phyloP scores from a whole-genome alignment of 768 basidiomycete species.

The Cystobasidium tubakii region DNA sequence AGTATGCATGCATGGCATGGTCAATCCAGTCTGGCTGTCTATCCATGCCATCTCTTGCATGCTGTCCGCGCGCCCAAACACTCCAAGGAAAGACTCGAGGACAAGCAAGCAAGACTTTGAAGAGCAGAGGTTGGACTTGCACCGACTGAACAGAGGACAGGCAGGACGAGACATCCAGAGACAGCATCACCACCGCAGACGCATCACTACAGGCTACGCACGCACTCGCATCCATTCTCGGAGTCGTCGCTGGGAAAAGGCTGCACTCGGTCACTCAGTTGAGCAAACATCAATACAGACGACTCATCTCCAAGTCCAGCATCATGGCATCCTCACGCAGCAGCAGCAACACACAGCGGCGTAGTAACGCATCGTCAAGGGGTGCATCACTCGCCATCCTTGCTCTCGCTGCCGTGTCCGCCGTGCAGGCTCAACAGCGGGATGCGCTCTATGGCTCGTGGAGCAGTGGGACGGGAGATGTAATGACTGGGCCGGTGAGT shows the following conservation, averaged over 20 bases:
- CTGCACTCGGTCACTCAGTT: no score
- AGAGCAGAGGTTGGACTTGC: no score
- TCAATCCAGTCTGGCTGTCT: no score
- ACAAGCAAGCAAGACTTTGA: no score
- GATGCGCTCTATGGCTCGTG: slow-evolving; percentile 67
- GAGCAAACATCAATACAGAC: neutral
- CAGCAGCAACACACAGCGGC: neutral
- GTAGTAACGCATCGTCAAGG: neutral
- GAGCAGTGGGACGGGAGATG: slow-evolving; percentile 69
- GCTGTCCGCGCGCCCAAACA: no score
- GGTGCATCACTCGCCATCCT: neutral
- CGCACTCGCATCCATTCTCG: no score
- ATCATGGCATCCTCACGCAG: neutral
- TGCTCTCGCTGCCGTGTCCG: neutral
- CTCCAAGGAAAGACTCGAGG: no score
- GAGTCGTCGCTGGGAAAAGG: no score
- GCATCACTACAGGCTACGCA: no score
- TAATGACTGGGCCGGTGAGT: slow-evolving; percentile 77
- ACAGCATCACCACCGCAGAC: neutral
- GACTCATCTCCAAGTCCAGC: neutral
- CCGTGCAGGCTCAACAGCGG: neutral
- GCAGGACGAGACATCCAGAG: neutral
- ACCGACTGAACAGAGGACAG: no score
- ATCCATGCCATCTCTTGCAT: no score
- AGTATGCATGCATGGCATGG: no score